phyloP scores from a whole-genome alignment of 805 yeast species.

The Brettanomyces nanus region DNA sequence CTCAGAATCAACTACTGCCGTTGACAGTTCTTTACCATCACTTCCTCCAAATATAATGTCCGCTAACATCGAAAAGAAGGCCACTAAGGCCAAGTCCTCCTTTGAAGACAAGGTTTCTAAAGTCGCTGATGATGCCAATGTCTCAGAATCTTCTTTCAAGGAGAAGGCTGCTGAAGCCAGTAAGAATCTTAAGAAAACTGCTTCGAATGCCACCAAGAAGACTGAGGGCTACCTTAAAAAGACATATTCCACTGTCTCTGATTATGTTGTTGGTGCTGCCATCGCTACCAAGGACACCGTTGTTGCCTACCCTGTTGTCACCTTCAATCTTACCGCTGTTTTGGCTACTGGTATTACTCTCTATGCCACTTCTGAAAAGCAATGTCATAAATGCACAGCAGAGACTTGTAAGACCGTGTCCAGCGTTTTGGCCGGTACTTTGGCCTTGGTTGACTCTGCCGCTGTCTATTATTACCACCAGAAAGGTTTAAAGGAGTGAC shows the following conservation, averaged over 20 bases:
- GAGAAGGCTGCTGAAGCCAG: slow-evolving; percentile 9
- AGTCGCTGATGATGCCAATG: slow-evolving; percentile 1
- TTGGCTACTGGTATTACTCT: slow-evolving; percentile 4
- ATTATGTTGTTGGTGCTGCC: slow-evolving; percentile 8
- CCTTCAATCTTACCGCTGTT: slow-evolving; percentile 14
- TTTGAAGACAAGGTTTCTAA: not conserved
- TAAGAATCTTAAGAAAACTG: slow-evolving; percentile 8
- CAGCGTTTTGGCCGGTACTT: slow-evolving; percentile 1
- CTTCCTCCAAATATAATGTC: not conserved
- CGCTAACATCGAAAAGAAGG: not conserved
- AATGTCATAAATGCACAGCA: slow-evolving; percentile 1
- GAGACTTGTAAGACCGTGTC: not conserved
- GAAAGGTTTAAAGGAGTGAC: slow-evolving; percentile 1
- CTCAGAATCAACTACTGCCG: slow-evolving; percentile 1
- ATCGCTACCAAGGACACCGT: slow-evolving; percentile 9
- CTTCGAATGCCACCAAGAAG: slow-evolving; percentile 10
- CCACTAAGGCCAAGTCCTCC: slow-evolving; percentile 5
- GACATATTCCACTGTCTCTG: slow-evolving; percentile 9
- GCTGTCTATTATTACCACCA: slow-evolving; percentile 2
- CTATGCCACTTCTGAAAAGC: not conserved
- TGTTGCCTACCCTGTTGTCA: slow-evolving; percentile 14
- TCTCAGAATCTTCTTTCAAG: slow-evolving; percentile 8
- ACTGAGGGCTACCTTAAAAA: slow-evolving; percentile 12
- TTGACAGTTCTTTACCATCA: not conserved
- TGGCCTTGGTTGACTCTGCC: slow-evolving; percentile 3